Conservation (phyloP, 78 protist species). For the Dictyostelium firmibasis region DNA sequence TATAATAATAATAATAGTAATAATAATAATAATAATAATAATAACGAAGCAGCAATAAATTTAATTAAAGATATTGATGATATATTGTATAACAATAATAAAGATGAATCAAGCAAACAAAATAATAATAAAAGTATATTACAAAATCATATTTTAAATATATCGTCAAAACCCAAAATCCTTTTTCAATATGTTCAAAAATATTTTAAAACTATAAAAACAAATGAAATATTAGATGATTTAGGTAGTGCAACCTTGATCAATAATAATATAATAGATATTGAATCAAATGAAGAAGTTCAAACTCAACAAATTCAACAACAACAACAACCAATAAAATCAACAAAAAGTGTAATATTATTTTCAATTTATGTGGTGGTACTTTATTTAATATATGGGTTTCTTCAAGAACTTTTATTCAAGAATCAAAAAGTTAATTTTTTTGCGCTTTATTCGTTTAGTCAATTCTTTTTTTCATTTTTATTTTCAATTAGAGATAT, state of each 20-base stretch:
- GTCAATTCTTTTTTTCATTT: constrained; percentile 62
- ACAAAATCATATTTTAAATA: not conserved
- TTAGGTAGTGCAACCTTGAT: not conserved
- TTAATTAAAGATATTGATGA: not conserved
- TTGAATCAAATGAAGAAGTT: not conserved
- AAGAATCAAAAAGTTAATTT: constrained; percentile 56
- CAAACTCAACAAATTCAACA: not conserved
- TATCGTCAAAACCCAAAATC: not conserved
- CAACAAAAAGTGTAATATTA: not conserved
- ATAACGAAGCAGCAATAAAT: not conserved
- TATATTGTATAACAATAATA: not conserved
- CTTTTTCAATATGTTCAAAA: not conserved
- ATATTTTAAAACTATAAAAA: not conserved
- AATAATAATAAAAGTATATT: not conserved
- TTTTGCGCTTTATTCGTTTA: constrained; percentile 42
- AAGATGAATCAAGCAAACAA: not conserved
- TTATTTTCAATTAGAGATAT: constrained; percentile 32
- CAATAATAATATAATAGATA: not conserved
- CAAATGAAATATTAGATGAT: not conserved
- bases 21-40: not conserved
- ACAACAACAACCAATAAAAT: not conserved
- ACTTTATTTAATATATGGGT: constrained; percentile 43
- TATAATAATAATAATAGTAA: not conserved
- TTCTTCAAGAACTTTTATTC: constrained; percentile 48
- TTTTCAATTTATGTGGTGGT: not conserved